A percentile compares a stretch with the other conserved stretches of the same genome.
Conservation (phyloP, 1,139 yeast species). For the Groenewaldozyma sp. region DNA sequence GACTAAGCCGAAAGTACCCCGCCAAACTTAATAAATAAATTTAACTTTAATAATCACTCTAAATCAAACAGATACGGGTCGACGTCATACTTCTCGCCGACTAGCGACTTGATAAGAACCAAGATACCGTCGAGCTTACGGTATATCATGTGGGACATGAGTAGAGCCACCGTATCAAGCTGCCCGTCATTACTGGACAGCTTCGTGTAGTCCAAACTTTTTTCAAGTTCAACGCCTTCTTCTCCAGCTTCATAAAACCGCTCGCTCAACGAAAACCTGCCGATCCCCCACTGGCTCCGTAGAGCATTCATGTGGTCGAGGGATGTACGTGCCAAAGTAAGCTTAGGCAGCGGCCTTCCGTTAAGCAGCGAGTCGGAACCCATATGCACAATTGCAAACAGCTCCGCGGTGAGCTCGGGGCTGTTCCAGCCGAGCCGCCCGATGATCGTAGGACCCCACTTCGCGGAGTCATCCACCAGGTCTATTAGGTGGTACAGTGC, state of each 20-base stretch:
- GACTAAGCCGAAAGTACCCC: no score
- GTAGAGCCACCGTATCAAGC: constrained; percentile 19
- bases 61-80: constrained; percentile 10
- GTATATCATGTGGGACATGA: constrained; percentile 21
- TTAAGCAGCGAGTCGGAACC: constrained; percentile 19
- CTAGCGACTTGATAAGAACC: constrained; percentile 22
- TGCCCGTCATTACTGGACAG: constrained; percentile 17
- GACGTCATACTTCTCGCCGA: constrained; percentile 24
- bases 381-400: constrained; percentile 24
- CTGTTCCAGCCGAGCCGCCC: constrained; percentile 22
- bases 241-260: constrained; percentile 5
- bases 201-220: constrained; percentile 2
- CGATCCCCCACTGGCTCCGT: constrained; percentile 6
- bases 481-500: constrained; percentile 17
- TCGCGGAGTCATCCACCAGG: constrained; percentile 14
- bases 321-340: constrained; percentile 23
- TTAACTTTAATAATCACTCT: background rate
- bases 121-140: constrained; percentile 22
- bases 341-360: constrained; percentile 23
- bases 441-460: constrained; percentile 14
- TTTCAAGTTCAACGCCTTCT: background rate
- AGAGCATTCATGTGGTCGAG: constrained; percentile 12
- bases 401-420: constrained; percentile 20
- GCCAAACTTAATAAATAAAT: no score
- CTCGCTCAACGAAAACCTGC: constrained; percentile 5